These are phyloP conservation scores for Penicillium digitatum DNA, from an alignment of 2,329 filamentous ascomycete species.

Conservation along the genomic window DNA sequence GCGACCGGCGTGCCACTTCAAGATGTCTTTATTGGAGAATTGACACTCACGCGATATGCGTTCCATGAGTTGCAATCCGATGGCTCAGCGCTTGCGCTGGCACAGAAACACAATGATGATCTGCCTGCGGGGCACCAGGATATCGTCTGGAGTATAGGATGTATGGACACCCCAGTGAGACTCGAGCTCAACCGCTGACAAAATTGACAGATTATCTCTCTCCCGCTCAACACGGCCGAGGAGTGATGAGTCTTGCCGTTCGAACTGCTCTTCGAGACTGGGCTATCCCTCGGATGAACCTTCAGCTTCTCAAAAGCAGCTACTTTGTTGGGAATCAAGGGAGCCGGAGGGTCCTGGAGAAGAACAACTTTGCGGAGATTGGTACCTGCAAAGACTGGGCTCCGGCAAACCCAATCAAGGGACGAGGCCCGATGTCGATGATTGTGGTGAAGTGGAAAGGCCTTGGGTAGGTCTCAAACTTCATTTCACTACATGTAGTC, in stretches of 20 bases:
- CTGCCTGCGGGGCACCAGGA: constrained; percentile 20
- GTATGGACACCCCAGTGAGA: constrained; percentile 8
- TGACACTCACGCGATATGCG: constrained; percentile 19
- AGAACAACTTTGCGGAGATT: constrained; percentile 26
- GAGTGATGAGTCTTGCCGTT: constrained; percentile 29
- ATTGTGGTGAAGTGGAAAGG: constrained; percentile 14
- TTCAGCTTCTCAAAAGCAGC: constrained; percentile 16
- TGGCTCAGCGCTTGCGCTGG: constrained; percentile 15
- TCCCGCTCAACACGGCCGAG: constrained; percentile 26
- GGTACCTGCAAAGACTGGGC: constrained; percentile 19
- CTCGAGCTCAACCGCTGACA: neutral
- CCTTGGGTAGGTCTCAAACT: neutral
- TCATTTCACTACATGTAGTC: no score
- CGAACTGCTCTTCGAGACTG: constrained; percentile 24
- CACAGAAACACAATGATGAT: constrained; percentile 17
- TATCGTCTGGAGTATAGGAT: constrained; percentile 27
- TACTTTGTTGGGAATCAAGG: constrained; percentile 25
- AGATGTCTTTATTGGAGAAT: constrained; percentile 25
- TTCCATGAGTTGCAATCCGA: constrained; percentile 24
- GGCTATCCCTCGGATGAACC: constrained; percentile 30
- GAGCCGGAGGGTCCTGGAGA: constrained; percentile 27
- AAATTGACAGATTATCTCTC: constrained; percentile 21
- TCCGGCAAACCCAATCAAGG: constrained; percentile 10
- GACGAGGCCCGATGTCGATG: constrained; percentile 22
- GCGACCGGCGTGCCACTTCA: constrained; percentile 5